Base-by-base conservation (phyloP, 2,329 filamentous ascomycete genomes). In the Colletotrichum simmondsii region DNA sequence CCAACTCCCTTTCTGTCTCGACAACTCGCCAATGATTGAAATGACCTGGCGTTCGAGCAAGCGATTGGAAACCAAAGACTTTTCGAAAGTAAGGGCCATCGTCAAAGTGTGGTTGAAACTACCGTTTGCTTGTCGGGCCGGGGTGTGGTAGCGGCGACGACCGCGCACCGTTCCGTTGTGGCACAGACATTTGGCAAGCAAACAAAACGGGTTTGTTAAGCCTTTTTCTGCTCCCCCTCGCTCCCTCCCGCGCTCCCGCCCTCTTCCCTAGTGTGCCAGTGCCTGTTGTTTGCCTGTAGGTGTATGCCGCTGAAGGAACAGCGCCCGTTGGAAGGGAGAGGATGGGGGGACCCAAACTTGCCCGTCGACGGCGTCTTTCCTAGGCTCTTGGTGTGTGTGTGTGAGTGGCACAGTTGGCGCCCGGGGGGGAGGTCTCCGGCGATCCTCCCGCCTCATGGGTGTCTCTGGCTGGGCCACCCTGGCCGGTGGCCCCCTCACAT, bases 361-460 rank as follows among this genome's bases (percentile, higher is more conserved):
- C 42, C 42, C 42, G 49, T 62, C 52, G 32, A 49, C 11, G 64
- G 60, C 60, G 52, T 26, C 57, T 56, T 19, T 42, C 16, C 22
- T 59, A 30, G 7, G 16, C 28, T 14, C 58, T 28, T 24, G 30
- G 42, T 61, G 22, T n/a, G 59, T 52, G 26, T 52, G 28, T 14
- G 56, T 37, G 61, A 46, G 70, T 57, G 49, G 62, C 68, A 30
- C 12, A 49, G 53, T 1, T 53, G 42, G 53, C 59, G 42, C 58
- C 65, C 26, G 24, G 59, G 37, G 65, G 60, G 54, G 42, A 72
- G 49, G 28, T 58, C 59, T 52, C 59, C 59, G 65, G 66, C 32
- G 60, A 72, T 72, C 65, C 24, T 69, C 70, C 70, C 70, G 70
- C 26, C 22, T 46, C 59, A 24, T 28, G 65, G 53, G 35, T 10